Base-by-base conservation (phyloP, 345 rosid genomes). In the Gossypium sturtianum region DNA sequence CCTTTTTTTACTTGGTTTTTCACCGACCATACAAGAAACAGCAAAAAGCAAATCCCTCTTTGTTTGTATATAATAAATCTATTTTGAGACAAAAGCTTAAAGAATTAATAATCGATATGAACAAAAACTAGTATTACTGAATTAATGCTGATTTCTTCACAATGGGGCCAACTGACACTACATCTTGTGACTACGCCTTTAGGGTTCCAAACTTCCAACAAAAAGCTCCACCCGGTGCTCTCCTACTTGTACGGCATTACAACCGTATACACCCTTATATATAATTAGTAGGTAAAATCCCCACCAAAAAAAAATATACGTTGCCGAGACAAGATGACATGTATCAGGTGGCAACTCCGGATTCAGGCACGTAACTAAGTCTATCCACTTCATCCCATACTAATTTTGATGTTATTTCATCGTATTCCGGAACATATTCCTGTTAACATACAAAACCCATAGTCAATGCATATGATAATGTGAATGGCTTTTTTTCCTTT, bases 301-400 rank as follows among this genome's bases (percentile, higher is more conserved):
- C 58, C 10, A 54, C 12, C 59, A 19, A n/a, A 41, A 29, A 48
- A 22, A 12, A 4, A 48, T 45, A 68, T n/a, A 29, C 12, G 29
- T 41, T 25, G 5, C 34, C n/a, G 9, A 13, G 64, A 1, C 64
- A 27, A 45, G 2, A 7, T 57, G 19, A 62, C 1, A 43, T 8
- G 25, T 3, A 34, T 80, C 66, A 87, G 59, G 86, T 86, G 69
- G 90, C 85, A 13, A 89, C 91, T 64, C 83, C 85, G 17, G 93
- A 79, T 74, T 88, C 93, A 2, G 92, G 72, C 71, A 83, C 85
- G 48, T 79, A 90, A 64, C 83, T 75, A 27, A 89, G 79, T 81
- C 93, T 88, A 61, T 87, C 97, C 65, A 86, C 93, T 82, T 84
- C 90, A 44, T 90, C 97, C 97, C 98, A 94, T 65, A 83, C 97